phyloP scores from a whole-genome alignment of 257 asterid species.

The Euphrasia confusa region DNA sequence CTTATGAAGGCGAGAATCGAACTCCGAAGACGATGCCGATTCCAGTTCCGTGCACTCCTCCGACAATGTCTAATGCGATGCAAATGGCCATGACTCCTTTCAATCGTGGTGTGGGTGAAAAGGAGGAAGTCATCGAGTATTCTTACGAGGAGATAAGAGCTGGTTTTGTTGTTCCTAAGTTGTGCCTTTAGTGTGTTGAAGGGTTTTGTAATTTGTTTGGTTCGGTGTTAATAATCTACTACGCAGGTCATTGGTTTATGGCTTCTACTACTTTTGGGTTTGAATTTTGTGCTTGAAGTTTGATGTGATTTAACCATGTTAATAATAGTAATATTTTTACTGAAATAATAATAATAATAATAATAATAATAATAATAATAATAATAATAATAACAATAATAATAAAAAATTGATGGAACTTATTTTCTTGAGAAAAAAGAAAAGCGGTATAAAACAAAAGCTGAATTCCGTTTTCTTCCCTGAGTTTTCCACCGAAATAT shows the following conservation, averaged over 20 bases:
- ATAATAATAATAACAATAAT: too few relatives aligned
- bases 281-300: neutral
- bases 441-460: neutral
- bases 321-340: too few relatives aligned
- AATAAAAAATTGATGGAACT: too few relatives aligned
- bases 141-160: constrained; percentile 81
- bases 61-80: constrained; percentile 37
- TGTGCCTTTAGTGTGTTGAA: constrained; percentile 23
- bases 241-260: constrained; percentile 25
- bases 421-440: constrained; percentile 6
- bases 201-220: constrained; percentile 23
- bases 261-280: constrained; percentile 25
- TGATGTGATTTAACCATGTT: neutral
- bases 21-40: constrained; percentile 45
- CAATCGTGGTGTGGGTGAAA: constrained; percentile 16
- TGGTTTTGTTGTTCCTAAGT: constrained; percentile 36
- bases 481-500: constrained; percentile 5
- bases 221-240: constrained; percentile 6
- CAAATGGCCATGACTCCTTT: constrained; percentile 42
- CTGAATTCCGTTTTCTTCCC: constrained; percentile 23
- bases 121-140: constrained; percentile 24
- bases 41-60: constrained; percentile 48
- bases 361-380: too few relatives aligned
- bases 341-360: too few relatives aligned
- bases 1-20: constrained; percentile 34